Conservation (phyloP, 2,329 filamentous ascomycete genomes). For the Calonectria montana region DNA sequence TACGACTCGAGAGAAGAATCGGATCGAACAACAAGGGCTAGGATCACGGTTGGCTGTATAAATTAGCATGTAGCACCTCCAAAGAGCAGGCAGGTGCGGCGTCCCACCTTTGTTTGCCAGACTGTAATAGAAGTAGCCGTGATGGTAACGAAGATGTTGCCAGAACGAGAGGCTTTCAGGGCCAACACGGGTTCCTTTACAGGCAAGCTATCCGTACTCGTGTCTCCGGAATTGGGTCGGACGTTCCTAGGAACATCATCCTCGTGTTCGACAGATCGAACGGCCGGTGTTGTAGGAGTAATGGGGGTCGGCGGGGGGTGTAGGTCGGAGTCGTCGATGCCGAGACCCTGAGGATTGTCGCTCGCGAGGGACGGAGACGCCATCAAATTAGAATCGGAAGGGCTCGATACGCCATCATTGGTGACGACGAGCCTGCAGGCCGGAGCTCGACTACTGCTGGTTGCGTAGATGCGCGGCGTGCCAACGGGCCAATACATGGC, state of each 20-base stretch:
- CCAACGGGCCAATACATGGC: conserved; percentile 94
- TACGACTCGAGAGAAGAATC: conserved; percentile 82
- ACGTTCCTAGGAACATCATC: conserved; percentile 45
- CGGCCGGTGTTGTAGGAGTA: conserved; percentile 67
- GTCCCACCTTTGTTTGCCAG: conserved; percentile 91
- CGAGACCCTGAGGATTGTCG: conserved; percentile 39
- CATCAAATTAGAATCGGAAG: conserved; percentile 43
- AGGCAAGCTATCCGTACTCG: conserved; percentile 51
- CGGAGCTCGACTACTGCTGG: conserved; percentile 72
- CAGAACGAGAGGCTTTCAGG: conserved; percentile 80
- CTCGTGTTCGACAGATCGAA: conserved; percentile 70
- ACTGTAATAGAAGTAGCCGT: conserved; percentile 88
- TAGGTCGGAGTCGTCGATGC: conserved; percentile 49
- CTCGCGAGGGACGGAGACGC: conserved; percentile 28
- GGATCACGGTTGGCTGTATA: conserved; percentile 82
- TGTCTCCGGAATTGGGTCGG: conserved; percentile 40
- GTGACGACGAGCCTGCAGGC: conserved; percentile 63
- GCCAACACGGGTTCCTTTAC: conserved; percentile 76
- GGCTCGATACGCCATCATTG: conserved; percentile 68
- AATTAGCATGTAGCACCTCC: conserved; percentile 22
- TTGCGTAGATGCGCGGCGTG: conserved; percentile 85
- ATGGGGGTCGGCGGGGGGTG: conserved; percentile 58
- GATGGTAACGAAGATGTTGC: conserved; percentile 87
- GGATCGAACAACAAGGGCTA: conserved; percentile 88
- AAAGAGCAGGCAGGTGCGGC: background rate